These are phyloP conservation scores for Termitomyces bulborhizus DNA, from an alignment of 768 basidiomycete genomes.

Conservation along the genomic window DNA sequence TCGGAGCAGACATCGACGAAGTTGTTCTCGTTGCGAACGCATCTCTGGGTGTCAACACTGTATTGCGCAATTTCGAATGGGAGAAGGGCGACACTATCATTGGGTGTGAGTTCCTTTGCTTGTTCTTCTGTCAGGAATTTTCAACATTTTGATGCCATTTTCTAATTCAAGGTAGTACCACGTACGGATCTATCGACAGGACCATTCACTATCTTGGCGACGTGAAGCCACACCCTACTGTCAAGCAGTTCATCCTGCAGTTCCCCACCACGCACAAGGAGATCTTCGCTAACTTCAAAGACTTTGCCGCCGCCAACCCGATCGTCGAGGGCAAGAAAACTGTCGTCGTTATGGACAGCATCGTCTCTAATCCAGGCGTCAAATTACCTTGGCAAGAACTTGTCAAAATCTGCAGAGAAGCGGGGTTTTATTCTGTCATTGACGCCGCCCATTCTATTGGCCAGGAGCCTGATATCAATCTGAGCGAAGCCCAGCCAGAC, in stretches of 20 bases:
- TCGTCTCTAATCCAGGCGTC: constrained; percentile 59
- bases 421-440: constrained; percentile 59
- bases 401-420: constrained; percentile 55
- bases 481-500: constrained; percentile 55
- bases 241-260: constrained; percentile 41
- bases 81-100: constrained; percentile 55
- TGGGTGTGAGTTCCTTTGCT: constrained; percentile 28
- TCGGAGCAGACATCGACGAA: constrained; percentile 39
- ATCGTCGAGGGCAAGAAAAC: constrained; percentile 30
- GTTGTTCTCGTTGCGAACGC: constrained; percentile 51
- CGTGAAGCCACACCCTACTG: constrained; percentile 42
- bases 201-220: constrained; percentile 53
- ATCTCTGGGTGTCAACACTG: constrained; percentile 51
- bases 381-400: constrained; percentile 75
- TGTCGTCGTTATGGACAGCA: constrained; percentile 64
- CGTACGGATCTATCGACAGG: constrained; percentile 46
- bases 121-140: neutral
- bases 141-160: neutral
- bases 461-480: constrained; percentile 59
- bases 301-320: constrained; percentile 12
- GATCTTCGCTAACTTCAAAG: constrained; percentile 27
- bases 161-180: constrained; percentile 8
- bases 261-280: constrained; percentile 53
- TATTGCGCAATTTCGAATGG: constrained; percentile 60
- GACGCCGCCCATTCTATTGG: constrained; percentile 84